Conservation (phyloP, 2,329 filamentous ascomycete genomes). For the Didymella exigua region DNA sequence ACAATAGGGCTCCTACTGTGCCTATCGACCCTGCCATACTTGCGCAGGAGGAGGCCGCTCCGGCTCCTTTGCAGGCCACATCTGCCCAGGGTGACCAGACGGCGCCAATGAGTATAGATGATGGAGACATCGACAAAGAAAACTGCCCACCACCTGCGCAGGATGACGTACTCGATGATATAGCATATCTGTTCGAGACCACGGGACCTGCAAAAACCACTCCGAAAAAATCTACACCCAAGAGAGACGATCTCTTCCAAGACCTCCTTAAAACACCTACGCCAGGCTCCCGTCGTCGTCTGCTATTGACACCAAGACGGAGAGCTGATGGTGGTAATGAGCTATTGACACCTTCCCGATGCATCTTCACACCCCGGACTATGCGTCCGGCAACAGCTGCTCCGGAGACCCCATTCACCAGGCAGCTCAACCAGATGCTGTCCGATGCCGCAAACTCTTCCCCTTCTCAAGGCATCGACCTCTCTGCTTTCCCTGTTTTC, state of each 20-base stretch:
- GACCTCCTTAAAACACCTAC: constrained; percentile 56
- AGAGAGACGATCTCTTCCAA: constrained; percentile 62
- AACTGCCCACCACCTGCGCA: constrained; percentile 54
- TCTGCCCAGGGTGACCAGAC: background rate
- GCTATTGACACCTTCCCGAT: constrained; percentile 45
- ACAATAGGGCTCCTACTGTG: constrained; percentile 19
- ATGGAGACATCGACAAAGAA: constrained; percentile 58
- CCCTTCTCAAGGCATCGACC: constrained; percentile 39
- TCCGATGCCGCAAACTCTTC: constrained; percentile 41
- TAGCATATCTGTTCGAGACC: constrained; percentile 70
- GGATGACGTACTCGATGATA: constrained; percentile 54
- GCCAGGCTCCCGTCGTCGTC: constrained; percentile 45
- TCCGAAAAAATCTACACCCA: constrained; percentile 61
- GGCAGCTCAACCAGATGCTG: constrained; percentile 68
- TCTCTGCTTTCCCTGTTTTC: constrained; percentile 45
- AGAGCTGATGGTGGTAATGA: constrained; percentile 26
- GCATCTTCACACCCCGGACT: constrained; percentile 44
- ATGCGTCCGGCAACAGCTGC: constrained; percentile 37
- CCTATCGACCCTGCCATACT: constrained; percentile 9
- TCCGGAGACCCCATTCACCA: constrained; percentile 63
- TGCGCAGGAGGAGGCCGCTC: background rate
- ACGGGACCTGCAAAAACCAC: constrained; percentile 60
- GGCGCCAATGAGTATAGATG: background rate
- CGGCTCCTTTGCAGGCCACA: background rate
- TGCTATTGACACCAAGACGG: constrained; percentile 43